Percentiles rank a stretch among this genome's conserved stretches.
Conservation (phyloP, 108 stramenopile genomes). For the Seminavis robusta region DNA sequence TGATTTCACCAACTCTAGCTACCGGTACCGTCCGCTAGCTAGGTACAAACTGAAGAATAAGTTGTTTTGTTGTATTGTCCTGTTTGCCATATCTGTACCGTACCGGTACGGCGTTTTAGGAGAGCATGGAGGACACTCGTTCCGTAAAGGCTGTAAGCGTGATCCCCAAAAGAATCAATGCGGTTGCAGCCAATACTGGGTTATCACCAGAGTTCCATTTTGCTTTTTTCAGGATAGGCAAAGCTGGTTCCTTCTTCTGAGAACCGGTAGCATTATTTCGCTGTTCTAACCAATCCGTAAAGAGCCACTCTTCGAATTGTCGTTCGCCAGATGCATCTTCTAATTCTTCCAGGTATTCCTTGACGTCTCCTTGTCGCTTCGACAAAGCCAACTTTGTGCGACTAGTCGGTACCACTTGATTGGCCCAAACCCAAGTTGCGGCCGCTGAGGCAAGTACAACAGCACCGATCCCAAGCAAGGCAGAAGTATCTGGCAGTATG, state of each 20-base stretch:
- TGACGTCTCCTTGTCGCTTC: constrained; percentile 62
- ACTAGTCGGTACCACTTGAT: constrained; percentile 68
- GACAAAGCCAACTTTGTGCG: constrained; percentile 73
- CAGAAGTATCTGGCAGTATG: constrained; percentile 3
- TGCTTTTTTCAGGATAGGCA: constrained; percentile 73
- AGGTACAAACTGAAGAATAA: background rate
- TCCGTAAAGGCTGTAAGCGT: constrained; percentile 63
- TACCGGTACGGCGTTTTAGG: background rate
- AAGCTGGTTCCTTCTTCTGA: constrained; percentile 70
- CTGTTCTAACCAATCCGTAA: constrained; percentile 74
- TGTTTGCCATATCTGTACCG: background rate
- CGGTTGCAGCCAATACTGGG: constrained; percentile 71
- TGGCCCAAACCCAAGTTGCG: constrained; percentile 55
- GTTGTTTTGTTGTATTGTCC: background rate
- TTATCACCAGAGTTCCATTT: constrained; percentile 91
- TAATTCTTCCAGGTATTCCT: constrained; percentile 73
- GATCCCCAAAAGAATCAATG: constrained; percentile 63
- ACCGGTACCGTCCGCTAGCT: background rate
- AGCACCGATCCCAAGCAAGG: constrained; percentile 53
- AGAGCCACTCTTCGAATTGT: constrained; percentile 75
- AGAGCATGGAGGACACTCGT: constrained; percentile 41
- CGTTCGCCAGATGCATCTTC: constrained; percentile 21
- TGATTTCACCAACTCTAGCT: background rate
- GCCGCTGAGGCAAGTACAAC: constrained; percentile 51
- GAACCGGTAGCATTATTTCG: constrained; percentile 4